Evolutionary conservation across 73 alveolate genomes (phyloP), one percentile per base, ranked within the genome.

Genomic region (Uronychia binucleata): DNA sequence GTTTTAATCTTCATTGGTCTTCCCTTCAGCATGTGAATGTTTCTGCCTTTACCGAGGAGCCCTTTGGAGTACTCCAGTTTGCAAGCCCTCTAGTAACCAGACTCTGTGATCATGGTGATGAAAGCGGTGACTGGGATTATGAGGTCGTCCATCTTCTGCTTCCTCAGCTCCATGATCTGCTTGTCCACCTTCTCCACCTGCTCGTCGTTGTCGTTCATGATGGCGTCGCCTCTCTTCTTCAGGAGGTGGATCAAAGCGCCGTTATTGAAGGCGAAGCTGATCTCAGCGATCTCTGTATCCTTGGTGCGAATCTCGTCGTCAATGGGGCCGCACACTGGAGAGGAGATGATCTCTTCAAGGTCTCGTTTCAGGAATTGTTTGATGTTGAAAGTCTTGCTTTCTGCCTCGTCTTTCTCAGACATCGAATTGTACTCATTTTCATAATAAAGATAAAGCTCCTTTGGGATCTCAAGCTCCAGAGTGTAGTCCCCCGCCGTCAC

Each of bases 401-500:
- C 67, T 11, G 5, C 19, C 19, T 46, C 67, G 5, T 5, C n/a
- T 46, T 46, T 46, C 19, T 46, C 67, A 11, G 5, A 5, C n/a
- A 46, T 5, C n/a, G 67, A 5, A 46, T 46, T 19, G 19, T 46
- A 46, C 67, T 46, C 19, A 11, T 19, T 46, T 46, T 46, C 67
- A 5, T 11, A 89, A 1, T 84, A 57, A 1, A 78, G 80, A 85
- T 85, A 89, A 58, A 76, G 34, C 77, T 35, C 28, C 30, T 60
- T 26, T 31, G 78, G 5, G 27, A 89, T 76, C 13, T 75, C 33
- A 28, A 75, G 57, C 31, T 77, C 85, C 31, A 84, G 86, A 0
- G 95, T 89, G 83, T 83, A 89, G 77, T 89, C 95, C 11, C 92
- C 92, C 26, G 92, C 90, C 0, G 95, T 89, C 33, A 89, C 90